These are phyloP conservation scores for Chytriomyces confervae DNA, from an alignment of 192 early-diverging fungal species.

Conservation along the genomic window DNA sequence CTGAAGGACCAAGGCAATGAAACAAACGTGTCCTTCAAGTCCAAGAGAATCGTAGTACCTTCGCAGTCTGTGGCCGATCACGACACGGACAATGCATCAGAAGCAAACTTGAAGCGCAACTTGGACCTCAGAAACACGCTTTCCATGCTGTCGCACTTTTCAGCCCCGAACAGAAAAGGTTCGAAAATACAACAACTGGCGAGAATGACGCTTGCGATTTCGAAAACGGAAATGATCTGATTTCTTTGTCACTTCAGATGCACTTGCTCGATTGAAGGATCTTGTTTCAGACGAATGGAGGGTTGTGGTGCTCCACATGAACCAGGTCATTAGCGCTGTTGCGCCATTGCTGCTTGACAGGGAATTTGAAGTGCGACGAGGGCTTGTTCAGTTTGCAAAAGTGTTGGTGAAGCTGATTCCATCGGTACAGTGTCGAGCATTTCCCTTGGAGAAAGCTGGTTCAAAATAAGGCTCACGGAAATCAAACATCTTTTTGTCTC, in stretches of 20 bases:
- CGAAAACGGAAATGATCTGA: neutral
- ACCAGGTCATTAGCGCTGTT: slow-evolving; percentile 2
- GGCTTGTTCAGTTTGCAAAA: slow-evolving; percentile 25
- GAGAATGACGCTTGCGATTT: neutral
- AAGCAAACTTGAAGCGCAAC: neutral
- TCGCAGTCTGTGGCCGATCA: slow-evolving; percentile 17
- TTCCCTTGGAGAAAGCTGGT: neutral
- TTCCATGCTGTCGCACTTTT: neutral
- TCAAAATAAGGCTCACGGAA: neutral
- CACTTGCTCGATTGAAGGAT: slow-evolving; percentile 10
- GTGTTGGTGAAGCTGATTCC: slow-evolving; percentile 8
- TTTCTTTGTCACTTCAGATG: slow-evolving; percentile 10
- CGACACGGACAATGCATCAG: neutral
- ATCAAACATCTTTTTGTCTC: neutral
- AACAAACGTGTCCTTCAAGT: slow-evolving; percentile 24
- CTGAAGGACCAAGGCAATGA: slow-evolving; percentile 7
- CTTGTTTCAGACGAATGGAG: neutral
- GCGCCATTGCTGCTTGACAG: slow-evolving; percentile 15
- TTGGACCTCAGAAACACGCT: neutral
- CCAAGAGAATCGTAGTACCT: slow-evolving; percentile 23
- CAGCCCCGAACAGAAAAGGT: neutral
- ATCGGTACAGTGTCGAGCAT: neutral
- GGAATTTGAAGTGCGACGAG: slow-evolving; percentile 20
- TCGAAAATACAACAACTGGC: neutral
- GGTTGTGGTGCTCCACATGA: slow-evolving; percentile 7